Conservation (phyloP, 2,329 filamentous ascomycete species). For the Fusarium humuli region DNA sequence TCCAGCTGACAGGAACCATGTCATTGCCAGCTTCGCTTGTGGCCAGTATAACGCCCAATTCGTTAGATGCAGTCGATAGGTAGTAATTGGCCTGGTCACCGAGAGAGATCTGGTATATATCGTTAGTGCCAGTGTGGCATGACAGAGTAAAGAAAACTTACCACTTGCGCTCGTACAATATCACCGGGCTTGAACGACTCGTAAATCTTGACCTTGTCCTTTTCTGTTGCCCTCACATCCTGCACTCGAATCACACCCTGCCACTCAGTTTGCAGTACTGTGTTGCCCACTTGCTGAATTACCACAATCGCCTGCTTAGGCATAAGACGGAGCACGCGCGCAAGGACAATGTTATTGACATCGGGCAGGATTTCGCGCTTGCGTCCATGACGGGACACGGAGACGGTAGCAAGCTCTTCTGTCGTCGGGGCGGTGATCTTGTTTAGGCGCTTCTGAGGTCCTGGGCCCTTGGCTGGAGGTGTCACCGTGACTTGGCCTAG, state of each 20-base stretch:
- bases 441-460: conserved; percentile 69
- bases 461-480: conserved; percentile 59
- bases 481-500: conserved; percentile 75
- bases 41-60: conserved; percentile 93
- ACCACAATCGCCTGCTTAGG: conserved; percentile 86
- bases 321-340: conserved; percentile 85
- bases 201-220: conserved; percentile 91
- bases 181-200: conserved; percentile 94
- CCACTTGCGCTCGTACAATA: conserved; percentile 86
- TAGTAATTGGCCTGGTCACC: conserved; percentile 97
- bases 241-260: conserved; percentile 87
- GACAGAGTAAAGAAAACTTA: conserved; percentile 54
- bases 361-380: conserved; percentile 82
- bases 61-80: conserved; percentile 89
- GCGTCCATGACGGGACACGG: conserved; percentile 62
- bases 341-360: conserved; percentile 83
- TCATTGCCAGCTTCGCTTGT: conserved; percentile 87
- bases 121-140: background rate
- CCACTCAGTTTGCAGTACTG: conserved; percentile 81
- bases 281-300: conserved; percentile 83
- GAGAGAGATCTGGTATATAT: conserved; percentile 74
- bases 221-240: conserved; percentile 94
- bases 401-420: conserved; percentile 64
- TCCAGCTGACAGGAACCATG: conserved; percentile 96
- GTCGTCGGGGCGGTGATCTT: conserved; percentile 63